These are phyloP conservation scores for Coemansia sp. DNA, from an alignment of 192 early-diverging fungal genomes.

Conservation along the genomic window DNA sequence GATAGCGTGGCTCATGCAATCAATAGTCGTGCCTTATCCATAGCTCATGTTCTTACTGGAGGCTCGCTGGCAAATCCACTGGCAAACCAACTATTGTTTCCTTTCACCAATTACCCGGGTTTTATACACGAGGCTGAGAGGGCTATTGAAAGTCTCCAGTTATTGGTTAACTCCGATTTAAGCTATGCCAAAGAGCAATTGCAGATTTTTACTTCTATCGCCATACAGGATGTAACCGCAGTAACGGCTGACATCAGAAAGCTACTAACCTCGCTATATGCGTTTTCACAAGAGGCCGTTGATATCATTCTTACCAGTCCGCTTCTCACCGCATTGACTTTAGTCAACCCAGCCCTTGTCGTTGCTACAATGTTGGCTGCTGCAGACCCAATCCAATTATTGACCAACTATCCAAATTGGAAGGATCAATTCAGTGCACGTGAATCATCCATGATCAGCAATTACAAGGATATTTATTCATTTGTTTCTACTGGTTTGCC, in stretches of 20 bases:
- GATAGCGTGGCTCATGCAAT: slow-evolving; percentile 3
- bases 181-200: slow-evolving; percentile 14
- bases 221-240: slow-evolving; percentile 12
- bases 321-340: slow-evolving; percentile 15
- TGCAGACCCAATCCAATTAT: slow-evolving; percentile 27
- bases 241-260: slow-evolving; percentile 11
- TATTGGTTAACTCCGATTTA: slow-evolving; percentile 18
- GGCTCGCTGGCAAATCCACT: slow-evolving; percentile 28
- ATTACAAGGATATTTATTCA: slow-evolving; percentile 26
- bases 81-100: slow-evolving; percentile 23
- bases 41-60: slow-evolving; percentile 9
- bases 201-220: slow-evolving; percentile 14
- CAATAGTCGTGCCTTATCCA: slow-evolving; percentile 13
- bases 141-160: slow-evolving; percentile 18
- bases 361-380: slow-evolving; percentile 7
- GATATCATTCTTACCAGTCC: slow-evolving; percentile 36
- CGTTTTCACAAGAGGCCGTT: slow-evolving; percentile 30
- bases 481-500: slow-evolving; percentile 39
- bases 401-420: slow-evolving; percentile 34
- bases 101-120: slow-evolving; percentile 36
- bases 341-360: slow-evolving; percentile 26
- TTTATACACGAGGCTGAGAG: slow-evolving; percentile 17
- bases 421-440: slow-evolving; percentile 28
- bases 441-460: slow-evolving; percentile 13
- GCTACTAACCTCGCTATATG: slow-evolving; percentile 27